Percentiles rank a stretch among this genome's conserved stretches.
Evolutionary conservation across 257 asterid genomes (phyloP).

Genomic region (Jacaranda copaia): DNA sequence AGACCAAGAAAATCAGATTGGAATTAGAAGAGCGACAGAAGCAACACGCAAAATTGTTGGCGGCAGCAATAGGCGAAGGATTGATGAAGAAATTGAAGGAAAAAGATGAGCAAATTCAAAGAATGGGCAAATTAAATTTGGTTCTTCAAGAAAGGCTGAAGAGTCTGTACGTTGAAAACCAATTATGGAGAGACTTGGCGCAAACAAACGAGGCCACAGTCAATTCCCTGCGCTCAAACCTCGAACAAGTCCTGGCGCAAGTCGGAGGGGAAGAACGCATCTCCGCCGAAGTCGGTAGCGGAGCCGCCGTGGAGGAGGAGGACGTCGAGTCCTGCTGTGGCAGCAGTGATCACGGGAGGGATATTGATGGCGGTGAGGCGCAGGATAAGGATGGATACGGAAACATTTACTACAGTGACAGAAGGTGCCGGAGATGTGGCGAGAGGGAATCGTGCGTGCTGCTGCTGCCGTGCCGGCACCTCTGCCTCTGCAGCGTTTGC

Average conservation of each 20-base stretch:
- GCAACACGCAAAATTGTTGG: slow-evolving; percentile 52
- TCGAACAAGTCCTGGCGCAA: slow-evolving; percentile 57
- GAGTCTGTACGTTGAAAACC: slow-evolving; percentile 53
- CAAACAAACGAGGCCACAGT: slow-evolving; percentile 71
- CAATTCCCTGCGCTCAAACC: slow-evolving; percentile 57
- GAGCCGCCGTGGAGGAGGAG: slow-evolving; percentile 44
- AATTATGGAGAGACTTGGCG: slow-evolving; percentile 68
- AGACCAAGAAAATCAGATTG: slow-evolving; percentile 61
- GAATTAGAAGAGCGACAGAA: slow-evolving; percentile 66
- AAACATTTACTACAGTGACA: neutral
- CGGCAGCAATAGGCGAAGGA: slow-evolving; percentile 55
- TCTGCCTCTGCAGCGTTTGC: slow-evolving; percentile 62
- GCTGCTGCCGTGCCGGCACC: slow-evolving; percentile 75
- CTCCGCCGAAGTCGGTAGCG: slow-evolving; percentile 22
- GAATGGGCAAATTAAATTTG: slow-evolving; percentile 50
- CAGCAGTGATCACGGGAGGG: slow-evolving; percentile 42
- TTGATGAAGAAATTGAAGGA: slow-evolving; percentile 50
- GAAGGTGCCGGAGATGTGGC: slow-evolving; percentile 61
- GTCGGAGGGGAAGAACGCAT: slow-evolving; percentile 35
- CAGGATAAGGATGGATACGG: neutral
- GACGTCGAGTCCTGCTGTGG: slow-evolving; percentile 73
- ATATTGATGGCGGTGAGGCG: slow-evolving; percentile 9
- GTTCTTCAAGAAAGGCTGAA: slow-evolving; percentile 56
- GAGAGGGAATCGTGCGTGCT: slow-evolving; percentile 65
- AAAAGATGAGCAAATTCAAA: slow-evolving; percentile 64